A percentile compares a stretch with the other conserved stretches of the same genome.
Conservation (phyloP, 2,329 filamentous ascomycete genomes). For the Cladosporium halotolerans region DNA sequence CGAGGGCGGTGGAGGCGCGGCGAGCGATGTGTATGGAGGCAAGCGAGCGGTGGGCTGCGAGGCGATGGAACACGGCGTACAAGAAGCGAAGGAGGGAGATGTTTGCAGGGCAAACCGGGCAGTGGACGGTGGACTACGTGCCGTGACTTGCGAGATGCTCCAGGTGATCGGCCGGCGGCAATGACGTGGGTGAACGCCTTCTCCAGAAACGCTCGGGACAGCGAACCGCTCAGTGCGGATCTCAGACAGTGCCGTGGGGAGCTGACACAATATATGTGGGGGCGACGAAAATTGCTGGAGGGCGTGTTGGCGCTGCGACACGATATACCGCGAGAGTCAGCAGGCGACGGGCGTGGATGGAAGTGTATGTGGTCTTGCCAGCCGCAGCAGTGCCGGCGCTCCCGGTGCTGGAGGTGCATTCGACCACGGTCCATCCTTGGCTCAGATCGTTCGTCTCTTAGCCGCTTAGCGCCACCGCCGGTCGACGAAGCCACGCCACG, state of each 20-base stretch:
- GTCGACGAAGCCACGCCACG: no score
- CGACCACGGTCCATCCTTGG: slow-evolving; percentile 5
- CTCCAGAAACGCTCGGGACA: slow-evolving; percentile 7
- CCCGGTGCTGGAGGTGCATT: no score
- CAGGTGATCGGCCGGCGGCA: background rate
- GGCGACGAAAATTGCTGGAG: no score
- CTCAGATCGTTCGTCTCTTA: background rate
- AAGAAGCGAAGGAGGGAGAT: background rate
- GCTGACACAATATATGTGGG: no score
- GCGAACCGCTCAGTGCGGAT: no score
- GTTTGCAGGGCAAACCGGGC: background rate
- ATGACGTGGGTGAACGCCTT: slow-evolving; percentile 4
- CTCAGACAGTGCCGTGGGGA: no score
- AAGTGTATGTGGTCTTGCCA: no score
- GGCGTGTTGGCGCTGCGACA: no score
- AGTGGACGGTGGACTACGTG: background rate
- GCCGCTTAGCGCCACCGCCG: no score
- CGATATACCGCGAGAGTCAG: no score
- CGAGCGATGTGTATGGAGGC: slow-evolving; percentile 2
- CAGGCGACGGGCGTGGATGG: no score
- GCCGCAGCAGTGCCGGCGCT: no score
- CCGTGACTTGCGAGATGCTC: background rate
- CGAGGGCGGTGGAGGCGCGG: background rate
- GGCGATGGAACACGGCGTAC: background rate
- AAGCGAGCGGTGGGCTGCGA: background rate